Conservation (phyloP, 371 early-diverging fungal species). For the Batrachochytrium dendrobatidis region DNA sequence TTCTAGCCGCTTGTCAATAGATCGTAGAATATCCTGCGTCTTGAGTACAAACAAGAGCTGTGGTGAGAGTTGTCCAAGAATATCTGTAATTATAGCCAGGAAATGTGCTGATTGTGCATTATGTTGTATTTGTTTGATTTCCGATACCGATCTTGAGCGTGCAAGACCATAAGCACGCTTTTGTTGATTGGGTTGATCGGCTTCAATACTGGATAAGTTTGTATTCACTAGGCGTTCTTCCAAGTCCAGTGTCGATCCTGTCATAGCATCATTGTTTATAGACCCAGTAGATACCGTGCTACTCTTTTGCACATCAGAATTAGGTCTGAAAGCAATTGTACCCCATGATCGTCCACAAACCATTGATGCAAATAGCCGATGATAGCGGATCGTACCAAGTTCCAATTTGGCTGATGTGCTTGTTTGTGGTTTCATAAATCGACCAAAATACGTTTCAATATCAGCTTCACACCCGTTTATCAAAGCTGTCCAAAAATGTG, state of each 20-base stretch:
- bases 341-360: conserved; percentile 82
- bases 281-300: too few species aligned
- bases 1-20: conserved; percentile 34
- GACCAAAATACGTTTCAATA: conserved; percentile 39
- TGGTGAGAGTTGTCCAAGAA: conserved; percentile 70
- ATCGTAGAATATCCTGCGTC: conserved; percentile 79
- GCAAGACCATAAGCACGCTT: conserved; percentile 24
- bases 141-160: conserved; percentile 42
- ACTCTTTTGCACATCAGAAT: too few species aligned
- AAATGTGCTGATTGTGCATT: conserved; percentile 34
- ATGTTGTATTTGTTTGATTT: conserved; percentile 35
- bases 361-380: conserved; percentile 76
- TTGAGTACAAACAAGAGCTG: conserved; percentile 77
- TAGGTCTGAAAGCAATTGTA: too few species aligned
- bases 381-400: conserved; percentile 63
- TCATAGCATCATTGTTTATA: too few species aligned
- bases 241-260: too few species aligned
- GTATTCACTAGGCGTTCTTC: too few species aligned
- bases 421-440: conserved; percentile 20
- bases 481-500: conserved; percentile 77
- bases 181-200: too few species aligned
- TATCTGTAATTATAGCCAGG: conserved; percentile 62
- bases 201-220: too few species aligned
- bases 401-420: neutral
- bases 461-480: conserved; percentile 67